Percentiles rank a stretch among this genome's conserved stretches.
These are phyloP conservation scores for Steccherinum ochraceum DNA, from an alignment of 768 basidiomycete species.

Conservation along the genomic window DNA sequence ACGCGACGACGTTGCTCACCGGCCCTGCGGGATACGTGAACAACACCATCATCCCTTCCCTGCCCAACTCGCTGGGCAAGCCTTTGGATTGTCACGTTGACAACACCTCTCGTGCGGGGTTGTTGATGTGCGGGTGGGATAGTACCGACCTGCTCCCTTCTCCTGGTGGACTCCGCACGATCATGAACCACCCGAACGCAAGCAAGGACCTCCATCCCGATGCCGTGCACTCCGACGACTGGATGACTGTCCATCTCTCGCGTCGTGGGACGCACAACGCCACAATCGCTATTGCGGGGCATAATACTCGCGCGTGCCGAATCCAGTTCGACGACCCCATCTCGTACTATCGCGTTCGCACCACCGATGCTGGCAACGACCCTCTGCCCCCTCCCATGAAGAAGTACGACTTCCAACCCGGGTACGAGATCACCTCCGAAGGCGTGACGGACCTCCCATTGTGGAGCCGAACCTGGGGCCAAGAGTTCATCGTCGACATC, in stretches of 20 bases:
- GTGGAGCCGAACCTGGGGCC: slow-evolving; percentile 58
- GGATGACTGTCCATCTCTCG: slow-evolving; percentile 38
- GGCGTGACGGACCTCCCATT: slow-evolving; percentile 39
- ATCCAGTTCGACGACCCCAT: slow-evolving; percentile 51
- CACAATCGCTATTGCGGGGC: slow-evolving; percentile 43
- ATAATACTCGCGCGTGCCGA: slow-evolving; percentile 58
- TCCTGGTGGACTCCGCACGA: slow-evolving; percentile 23
- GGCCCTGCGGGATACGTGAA: slow-evolving; percentile 39
- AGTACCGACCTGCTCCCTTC: slow-evolving; percentile 29
- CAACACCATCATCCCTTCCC: slow-evolving; percentile 34
- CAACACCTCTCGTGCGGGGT: slow-evolving; percentile 23
- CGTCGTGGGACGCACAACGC: slow-evolving; percentile 40
- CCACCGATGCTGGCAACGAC: slow-evolving; percentile 15
- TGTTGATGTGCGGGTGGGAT: slow-evolving; percentile 46
- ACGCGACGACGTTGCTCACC: slow-evolving; percentile 37
- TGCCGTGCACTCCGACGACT: too few species aligned
- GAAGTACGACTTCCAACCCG: too few species aligned
- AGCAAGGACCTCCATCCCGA: too few species aligned
- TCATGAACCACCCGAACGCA: not conserved
- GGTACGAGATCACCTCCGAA: slow-evolving; percentile 30
- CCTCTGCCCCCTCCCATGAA: too few species aligned
- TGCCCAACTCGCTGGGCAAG: slow-evolving; percentile 44
- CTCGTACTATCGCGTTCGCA: slow-evolving; percentile 33
- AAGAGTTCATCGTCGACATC: slow-evolving; percentile 45
- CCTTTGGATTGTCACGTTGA: slow-evolving; percentile 20